Conservation (phyloP, 2,329 filamentous ascomycete genomes). For the Paraphaeosphaeria minitans region DNA sequence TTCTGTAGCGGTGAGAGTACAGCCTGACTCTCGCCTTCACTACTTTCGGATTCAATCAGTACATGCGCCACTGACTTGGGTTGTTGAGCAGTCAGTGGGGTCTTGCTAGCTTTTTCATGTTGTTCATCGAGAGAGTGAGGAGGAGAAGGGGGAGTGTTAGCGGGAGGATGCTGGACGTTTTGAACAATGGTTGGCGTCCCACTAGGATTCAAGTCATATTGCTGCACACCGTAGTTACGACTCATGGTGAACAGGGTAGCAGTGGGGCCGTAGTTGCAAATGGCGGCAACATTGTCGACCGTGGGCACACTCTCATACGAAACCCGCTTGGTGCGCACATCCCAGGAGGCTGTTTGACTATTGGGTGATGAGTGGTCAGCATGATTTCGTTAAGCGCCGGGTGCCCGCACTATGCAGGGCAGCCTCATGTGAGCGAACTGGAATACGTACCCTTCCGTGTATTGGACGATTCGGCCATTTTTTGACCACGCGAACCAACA, state of each 20-base stretch:
- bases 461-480: conserved; percentile 94
- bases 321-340: conserved; percentile 97
- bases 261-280: conserved; percentile 87
- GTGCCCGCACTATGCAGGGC: conserved; percentile 16
- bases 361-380: conserved; percentile 28
- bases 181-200: conserved; percentile 75
- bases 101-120: conserved; percentile 55
- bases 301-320: conserved; percentile 89
- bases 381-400: conserved; percentile 25
- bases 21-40: conserved; percentile 65
- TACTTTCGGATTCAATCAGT: conserved; percentile 62
- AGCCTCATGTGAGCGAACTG: conserved; percentile 10
- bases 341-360: conserved; percentile 90
- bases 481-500: conserved; percentile 99
- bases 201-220: conserved; percentile 85
- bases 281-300: conserved; percentile 76
- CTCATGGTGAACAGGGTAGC: conserved; percentile 93
- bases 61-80: conserved; percentile 37
- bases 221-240: conserved; percentile 85
- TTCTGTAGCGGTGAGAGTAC: conserved; percentile 73
- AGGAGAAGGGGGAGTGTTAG: conserved; percentile 77
- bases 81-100: conserved; percentile 38
- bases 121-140: conserved; percentile 81
- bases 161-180: conserved; percentile 84
- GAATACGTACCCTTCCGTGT: conserved; percentile 78